Conservation (phyloP, 352 stramenopile genomes). For the Phytophthora fragariae region DNA sequence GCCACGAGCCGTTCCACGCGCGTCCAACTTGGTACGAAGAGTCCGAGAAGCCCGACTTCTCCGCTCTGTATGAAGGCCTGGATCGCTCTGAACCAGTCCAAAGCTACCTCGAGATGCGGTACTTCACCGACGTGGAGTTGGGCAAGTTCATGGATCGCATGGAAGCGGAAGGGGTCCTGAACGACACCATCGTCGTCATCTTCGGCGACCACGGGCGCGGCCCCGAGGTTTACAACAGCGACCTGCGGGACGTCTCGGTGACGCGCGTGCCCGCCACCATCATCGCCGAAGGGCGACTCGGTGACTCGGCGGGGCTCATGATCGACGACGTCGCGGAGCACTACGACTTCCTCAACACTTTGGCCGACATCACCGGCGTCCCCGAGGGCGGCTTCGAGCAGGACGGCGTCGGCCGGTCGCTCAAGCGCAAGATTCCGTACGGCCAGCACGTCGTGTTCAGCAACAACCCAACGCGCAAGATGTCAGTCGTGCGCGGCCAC, state of each 20-base stretch:
- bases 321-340: constrained; percentile 24
- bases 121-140: constrained; percentile 15
- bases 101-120: constrained; percentile 13
- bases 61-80: constrained; percentile 24
- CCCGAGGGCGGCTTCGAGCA: constrained; percentile 13
- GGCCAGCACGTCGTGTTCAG: constrained; percentile 11
- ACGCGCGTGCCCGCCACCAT: constrained; percentile 13
- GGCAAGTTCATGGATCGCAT: constrained; percentile 20
- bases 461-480: constrained; percentile 17
- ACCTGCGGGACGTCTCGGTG: constrained; percentile 10
- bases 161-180: constrained; percentile 15
- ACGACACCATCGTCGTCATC: constrained; percentile 15
- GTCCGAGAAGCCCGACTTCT: constrained; percentile 43
- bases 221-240: neutral
- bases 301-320: constrained; percentile 8
- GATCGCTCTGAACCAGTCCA: neutral
- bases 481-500: constrained; percentile 23
- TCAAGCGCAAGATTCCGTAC: constrained; percentile 17
- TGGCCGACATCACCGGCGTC: constrained; percentile 19
- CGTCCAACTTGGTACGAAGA: constrained; percentile 44
- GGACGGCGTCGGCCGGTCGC: constrained; percentile 15
- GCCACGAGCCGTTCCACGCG: constrained; percentile 44
- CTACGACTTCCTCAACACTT: constrained; percentile 26
- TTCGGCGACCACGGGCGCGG: constrained; percentile 6
- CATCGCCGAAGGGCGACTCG: constrained; percentile 18